Conservation (phyloP, 495 filamentous ascomycete species). For the Podospora conica region DNA sequence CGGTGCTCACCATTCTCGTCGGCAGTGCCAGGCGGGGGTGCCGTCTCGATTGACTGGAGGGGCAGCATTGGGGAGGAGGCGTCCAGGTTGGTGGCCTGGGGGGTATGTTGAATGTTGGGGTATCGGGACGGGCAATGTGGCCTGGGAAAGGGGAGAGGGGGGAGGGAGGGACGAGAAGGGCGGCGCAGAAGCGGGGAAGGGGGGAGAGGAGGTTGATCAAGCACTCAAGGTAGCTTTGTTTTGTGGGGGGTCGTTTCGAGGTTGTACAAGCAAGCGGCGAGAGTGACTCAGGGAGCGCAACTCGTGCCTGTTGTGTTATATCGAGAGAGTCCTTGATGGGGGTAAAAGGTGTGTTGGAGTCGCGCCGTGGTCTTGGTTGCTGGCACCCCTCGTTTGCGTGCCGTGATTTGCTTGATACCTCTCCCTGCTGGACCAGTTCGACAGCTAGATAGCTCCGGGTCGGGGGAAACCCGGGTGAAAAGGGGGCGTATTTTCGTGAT, state of each 20-base stretch:
- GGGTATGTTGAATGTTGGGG: constrained; percentile 37
- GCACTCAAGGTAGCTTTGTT: constrained; percentile 4
- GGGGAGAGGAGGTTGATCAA: neutral
- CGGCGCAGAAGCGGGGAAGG: constrained; percentile 1
- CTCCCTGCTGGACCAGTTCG: too few species aligned
- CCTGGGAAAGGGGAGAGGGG: constrained; percentile 17
- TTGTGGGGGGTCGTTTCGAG: constrained; percentile 22
- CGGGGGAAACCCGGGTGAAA: neutral
- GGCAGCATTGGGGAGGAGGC: constrained; percentile 37
- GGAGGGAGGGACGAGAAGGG: constrained; percentile 16
- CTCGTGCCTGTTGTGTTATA: constrained; percentile 21
- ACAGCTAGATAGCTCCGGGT: neutral
- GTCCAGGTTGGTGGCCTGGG: constrained; percentile 10
- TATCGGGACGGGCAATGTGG: constrained; percentile 30
- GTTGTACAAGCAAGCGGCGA: constrained; percentile 14
- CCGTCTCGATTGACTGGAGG: constrained; percentile 45
- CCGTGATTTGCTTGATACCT: constrained; percentile 1
- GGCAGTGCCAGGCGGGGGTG: constrained; percentile 34
- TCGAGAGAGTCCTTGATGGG: neutral
- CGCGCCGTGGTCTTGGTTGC: constrained; percentile 4
- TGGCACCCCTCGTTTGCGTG: constrained; percentile 6
- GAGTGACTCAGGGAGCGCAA: constrained; percentile 19
- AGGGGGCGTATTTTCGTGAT: too few species aligned
- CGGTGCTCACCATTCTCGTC: constrained; percentile 43
- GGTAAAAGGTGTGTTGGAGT: neutral